phyloP scores from a whole-genome alignment of 2,329 filamentous ascomycete species.

The Teratosphaeria zuluensis region DNA sequence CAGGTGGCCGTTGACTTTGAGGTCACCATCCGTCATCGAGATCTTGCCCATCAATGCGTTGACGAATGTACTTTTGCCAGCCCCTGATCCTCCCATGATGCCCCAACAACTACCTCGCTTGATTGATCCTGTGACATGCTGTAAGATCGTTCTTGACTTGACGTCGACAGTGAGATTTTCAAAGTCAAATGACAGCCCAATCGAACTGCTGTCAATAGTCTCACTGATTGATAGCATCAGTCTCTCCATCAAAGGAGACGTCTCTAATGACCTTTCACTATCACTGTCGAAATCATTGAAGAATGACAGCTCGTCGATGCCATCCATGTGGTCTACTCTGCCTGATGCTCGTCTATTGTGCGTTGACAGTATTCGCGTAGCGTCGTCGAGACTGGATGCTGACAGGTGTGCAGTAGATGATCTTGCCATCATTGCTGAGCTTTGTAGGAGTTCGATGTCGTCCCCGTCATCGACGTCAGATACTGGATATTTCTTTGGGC shows the following conservation, averaged over 20 bases:
- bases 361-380: constrained; percentile 3
- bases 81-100: constrained; percentile 52
- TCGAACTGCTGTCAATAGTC: constrained; percentile 41
- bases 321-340: constrained; percentile 19
- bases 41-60: constrained; percentile 54
- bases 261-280: constrained; percentile 4
- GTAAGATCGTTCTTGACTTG: constrained; percentile 34
- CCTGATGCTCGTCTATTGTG: constrained; percentile 14
- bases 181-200: constrained; percentile 47
- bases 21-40: constrained; percentile 39
- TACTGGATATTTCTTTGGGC: constrained; percentile 16
- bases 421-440: constrained; percentile 26
- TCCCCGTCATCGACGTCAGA: constrained; percentile 11
- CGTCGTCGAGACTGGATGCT: neutral
- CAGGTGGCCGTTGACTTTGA: constrained; percentile 44
- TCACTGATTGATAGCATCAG: constrained; percentile 46
- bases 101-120: constrained; percentile 46
- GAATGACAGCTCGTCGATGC: constrained; percentile 21
- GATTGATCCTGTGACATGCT: constrained; percentile 47
- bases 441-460: constrained; percentile 19
- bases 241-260: constrained; percentile 34
- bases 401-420: constrained; percentile 4
- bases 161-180: constrained; percentile 31
- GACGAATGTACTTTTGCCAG: constrained; percentile 51
- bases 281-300: constrained; percentile 20